Evolutionary conservation across 2,329 filamentous ascomycete genomes (phyloP).

Genomic region (Microcyclospora pomicola): DNA sequence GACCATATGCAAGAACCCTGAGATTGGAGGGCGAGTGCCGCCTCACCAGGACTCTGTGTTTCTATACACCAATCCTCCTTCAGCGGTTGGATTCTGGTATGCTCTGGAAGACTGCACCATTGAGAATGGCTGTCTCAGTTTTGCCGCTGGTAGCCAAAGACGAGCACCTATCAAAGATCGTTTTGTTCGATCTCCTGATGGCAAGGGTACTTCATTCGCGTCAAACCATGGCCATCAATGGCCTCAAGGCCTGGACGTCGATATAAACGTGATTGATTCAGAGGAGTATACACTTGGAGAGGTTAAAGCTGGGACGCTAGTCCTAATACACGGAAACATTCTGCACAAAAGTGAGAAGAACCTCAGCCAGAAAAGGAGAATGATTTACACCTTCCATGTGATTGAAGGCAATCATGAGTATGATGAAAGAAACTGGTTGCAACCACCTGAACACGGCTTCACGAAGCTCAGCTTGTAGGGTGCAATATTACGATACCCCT

Average conservation of each 20-base stretch:
- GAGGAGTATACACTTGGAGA: constrained; percentile 59
- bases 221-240: constrained; percentile 50
- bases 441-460: constrained; percentile 69
- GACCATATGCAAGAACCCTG: constrained; percentile 96
- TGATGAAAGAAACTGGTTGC: constrained; percentile 84
- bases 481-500: too few species aligned
- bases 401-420: constrained; percentile 75
- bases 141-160: constrained; percentile 68
- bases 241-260: constrained; percentile 22
- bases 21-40: constrained; percentile 83
- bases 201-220: constrained; percentile 44
- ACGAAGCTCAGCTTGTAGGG: constrained; percentile 15
- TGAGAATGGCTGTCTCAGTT: constrained; percentile 79
- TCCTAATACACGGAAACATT: constrained; percentile 90
- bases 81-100: constrained; percentile 93
- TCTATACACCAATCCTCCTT: constrained; percentile 76
- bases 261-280: constrained; percentile 1
- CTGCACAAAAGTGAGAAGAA: constrained; percentile 96
- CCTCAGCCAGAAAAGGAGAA: constrained; percentile 67
- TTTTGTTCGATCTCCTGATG: constrained; percentile 53
- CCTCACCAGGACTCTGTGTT: constrained; percentile 90
- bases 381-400: constrained; percentile 95
- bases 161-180: constrained; percentile 56
- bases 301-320: constrained; percentile 79
- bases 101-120: constrained; percentile 81